These are phyloP conservation scores for Guillardia theta DNA, from an alignment of 78 protist genomes.

Conservation along the genomic window DNA sequence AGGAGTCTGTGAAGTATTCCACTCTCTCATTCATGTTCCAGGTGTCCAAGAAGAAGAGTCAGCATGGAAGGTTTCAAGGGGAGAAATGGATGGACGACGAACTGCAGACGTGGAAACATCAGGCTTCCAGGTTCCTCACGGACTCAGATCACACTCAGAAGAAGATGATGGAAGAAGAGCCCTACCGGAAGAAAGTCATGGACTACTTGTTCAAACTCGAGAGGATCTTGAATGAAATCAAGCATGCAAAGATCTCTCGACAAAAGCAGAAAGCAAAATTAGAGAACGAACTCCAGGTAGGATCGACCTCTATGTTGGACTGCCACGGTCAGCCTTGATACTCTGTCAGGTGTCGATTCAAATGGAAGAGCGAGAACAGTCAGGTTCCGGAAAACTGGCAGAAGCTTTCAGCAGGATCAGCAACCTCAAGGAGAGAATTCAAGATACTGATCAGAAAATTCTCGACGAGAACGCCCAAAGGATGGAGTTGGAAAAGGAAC, in stretches of 20 bases:
- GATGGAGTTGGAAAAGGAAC: not conserved
- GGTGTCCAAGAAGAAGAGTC: slow-evolving; percentile 14
- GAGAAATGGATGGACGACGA: slow-evolving; percentile 17
- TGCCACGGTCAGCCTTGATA: too few relatives aligned
- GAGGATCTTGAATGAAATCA: not conserved
- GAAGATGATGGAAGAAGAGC: not conserved
- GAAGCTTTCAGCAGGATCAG: not conserved
- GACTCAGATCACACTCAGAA: not conserved
- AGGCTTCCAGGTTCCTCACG: not conserved
- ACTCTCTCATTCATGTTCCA: too few relatives aligned
- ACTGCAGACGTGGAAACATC: not conserved
- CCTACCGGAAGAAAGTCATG: not conserved
- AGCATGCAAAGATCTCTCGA: not conserved
- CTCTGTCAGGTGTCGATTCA: not conserved
- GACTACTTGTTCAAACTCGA: not conserved
- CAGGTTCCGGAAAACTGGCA: not conserved
- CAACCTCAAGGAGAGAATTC: not conserved
- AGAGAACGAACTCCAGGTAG: not conserved
- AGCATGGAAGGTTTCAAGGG: not conserved
- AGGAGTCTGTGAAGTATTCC: too few relatives aligned
- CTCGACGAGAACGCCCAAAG: not conserved
- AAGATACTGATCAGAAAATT: not conserved
- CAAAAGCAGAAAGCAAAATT: not conserved
- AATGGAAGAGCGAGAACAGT: not conserved
- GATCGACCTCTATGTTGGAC: too few relatives aligned